Evolutionary conservation across 1,284 basidiomycete species (phyloP), one percentile per base, ranked within the genome.

Genomic region (Mycosarcoma mackinlayi): DNA sequence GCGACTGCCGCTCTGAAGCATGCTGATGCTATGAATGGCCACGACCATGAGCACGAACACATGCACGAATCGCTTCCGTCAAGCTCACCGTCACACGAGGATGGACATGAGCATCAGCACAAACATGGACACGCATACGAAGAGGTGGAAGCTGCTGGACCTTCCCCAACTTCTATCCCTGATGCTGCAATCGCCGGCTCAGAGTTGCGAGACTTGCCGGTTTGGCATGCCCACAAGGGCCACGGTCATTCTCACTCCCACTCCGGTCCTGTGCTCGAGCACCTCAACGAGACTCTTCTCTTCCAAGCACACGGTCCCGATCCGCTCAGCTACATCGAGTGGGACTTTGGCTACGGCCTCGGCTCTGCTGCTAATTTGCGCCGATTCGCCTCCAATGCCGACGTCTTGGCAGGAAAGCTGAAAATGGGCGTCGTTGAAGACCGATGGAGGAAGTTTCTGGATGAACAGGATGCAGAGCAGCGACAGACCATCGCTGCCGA

Each of bases 261-360:
- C 23, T 65, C 60, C 14, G 63, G 55, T 30, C 62, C 71, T 5
- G 45, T 56, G 6, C 41, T 46, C 40, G 39, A 57, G 14, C 30
- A 61, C 31, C 60, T 81, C 37, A 79, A 81, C 56, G 79, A 81
- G 52, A 76, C 76, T 8, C 41, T 41, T 3, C 60, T 81, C 28
- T 76, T 79, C 52, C 46, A 57, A 7, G 44, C 64, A n/a, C 76
- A 79, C 46, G 78, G 79, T 23, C 68, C 79, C 9, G 75, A 77
- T 18, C 77, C 79, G n/a, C 74, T 81, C 34, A 78, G 76, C 65
- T 80, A 81, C 53, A 54, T 80, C 31, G 79, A 81, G 41, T 81
- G 79, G 79, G 79, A 81, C 68, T 79, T 65, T 57, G 69, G 19
- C 25, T 67, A 56, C 34, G 76, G 75, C 10, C 38, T 73, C 10